Conservation (phyloP, 441 rosid species). For the Gossypium lobatum region DNA sequence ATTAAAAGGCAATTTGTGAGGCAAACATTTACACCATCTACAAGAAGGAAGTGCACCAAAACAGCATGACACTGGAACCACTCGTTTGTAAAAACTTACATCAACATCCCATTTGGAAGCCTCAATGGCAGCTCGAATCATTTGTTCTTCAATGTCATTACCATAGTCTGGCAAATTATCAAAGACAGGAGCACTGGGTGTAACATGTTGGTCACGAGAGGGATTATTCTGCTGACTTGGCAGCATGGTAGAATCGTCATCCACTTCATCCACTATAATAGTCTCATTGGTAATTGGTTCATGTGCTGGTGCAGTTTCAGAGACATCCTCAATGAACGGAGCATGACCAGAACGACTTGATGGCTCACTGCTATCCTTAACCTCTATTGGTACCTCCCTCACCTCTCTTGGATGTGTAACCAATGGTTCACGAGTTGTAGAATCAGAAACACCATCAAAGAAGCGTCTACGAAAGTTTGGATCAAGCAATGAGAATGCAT, state of each 20-base stretch:
- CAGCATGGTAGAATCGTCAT: constrained; percentile 40
- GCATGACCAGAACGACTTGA: constrained; percentile 47
- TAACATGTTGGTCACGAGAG: constrained; percentile 22
- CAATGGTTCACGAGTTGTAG: constrained; percentile 36
- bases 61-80: constrained; percentile 8
- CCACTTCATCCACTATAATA: constrained; percentile 50
- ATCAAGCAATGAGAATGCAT: constrained; percentile 46
- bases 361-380: constrained; percentile 54
- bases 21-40: neutral
- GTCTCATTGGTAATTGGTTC: constrained; percentile 48
- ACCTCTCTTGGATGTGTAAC: constrained; percentile 79
- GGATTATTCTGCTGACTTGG: constrained; percentile 18
- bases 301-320: constrained; percentile 44
- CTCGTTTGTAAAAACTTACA: constrained; percentile 28
- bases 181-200: constrained; percentile 44
- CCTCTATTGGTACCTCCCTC: constrained; percentile 82
- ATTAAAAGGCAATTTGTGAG: constrained; percentile 12
- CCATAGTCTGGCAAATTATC: constrained; percentile 43
- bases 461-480: constrained; percentile 36
- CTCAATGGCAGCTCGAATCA: constrained; percentile 95
- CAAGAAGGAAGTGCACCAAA: neutral
- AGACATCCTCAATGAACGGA: constrained; percentile 69
- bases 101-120: constrained; percentile 78
- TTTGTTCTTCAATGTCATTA: constrained; percentile 93
- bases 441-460: constrained; percentile 39